phyloP scores from a whole-genome alignment of 2,329 filamentous ascomycete genomes.

The Talaromyces sp. region DNA sequence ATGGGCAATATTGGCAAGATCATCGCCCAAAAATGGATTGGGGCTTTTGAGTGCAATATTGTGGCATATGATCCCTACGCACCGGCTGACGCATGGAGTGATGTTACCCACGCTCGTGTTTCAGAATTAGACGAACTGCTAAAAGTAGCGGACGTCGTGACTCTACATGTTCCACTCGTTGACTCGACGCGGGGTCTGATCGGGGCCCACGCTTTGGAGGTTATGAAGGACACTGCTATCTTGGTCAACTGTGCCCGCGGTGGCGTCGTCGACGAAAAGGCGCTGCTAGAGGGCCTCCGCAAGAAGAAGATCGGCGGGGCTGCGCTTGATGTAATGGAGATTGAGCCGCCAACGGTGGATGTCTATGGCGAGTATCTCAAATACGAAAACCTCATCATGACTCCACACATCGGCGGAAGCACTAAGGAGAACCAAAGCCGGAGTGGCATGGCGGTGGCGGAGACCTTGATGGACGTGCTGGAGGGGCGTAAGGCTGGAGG shows the following conservation, averaged over 20 bases:
- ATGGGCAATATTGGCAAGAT: constrained; percentile 33
- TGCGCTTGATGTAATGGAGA: constrained; percentile 30
- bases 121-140: neutral
- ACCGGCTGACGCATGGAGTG: constrained; percentile 21
- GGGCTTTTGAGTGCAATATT: constrained; percentile 24
- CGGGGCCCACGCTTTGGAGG: constrained; percentile 17
- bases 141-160: constrained; percentile 15
- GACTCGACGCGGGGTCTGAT: constrained; percentile 26
- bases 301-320: constrained; percentile 30
- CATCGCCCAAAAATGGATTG: constrained; percentile 31
- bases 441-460: constrained; percentile 12
- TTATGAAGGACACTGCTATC: constrained; percentile 31
- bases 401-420: constrained; percentile 41
- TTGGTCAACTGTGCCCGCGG: constrained; percentile 33
- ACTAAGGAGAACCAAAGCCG: constrained; percentile 31
- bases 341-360: constrained; percentile 31
- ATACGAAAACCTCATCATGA: constrained; percentile 26
- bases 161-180: constrained; percentile 28
- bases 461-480: constrained; percentile 27
- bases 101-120: constrained; percentile 4
- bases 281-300: constrained; percentile 22
- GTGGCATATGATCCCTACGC: constrained; percentile 31
- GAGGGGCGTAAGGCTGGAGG: constrained; percentile 12
- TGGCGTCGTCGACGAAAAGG: constrained; percentile 31
- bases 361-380: constrained; percentile 26